Evolutionary conservation across 2,329 filamentous ascomycete species (phyloP), one percentile per base, ranked within the genome.

Genomic region (Penicillium sp.): DNA sequence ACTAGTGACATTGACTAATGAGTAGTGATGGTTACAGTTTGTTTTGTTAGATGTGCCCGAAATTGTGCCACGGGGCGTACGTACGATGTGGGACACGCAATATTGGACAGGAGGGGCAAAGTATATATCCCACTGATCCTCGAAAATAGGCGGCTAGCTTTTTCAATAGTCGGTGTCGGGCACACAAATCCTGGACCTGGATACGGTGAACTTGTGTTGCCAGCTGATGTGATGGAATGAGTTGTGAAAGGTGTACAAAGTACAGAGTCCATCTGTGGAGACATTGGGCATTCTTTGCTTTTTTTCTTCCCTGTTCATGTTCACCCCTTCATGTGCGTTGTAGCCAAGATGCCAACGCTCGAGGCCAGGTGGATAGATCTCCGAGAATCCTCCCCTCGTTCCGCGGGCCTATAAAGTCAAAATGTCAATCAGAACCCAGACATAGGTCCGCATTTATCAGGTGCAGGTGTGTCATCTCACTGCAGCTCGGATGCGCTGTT

Each of bases 381-480:
- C 23, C 53, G 26, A 44, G 33, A 45, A 57, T 35, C 31, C 50
- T 45, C 49, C 42, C 51, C 50, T 53, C 50, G 31, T 48, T 39
- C 27, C 44, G 26, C 44, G 50, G 29, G 31, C 29, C 44, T 42
- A 50, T 43, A 42, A 44, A 49, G 45, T 50, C 19, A 50, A 49
- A 43, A 33, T 44, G 19, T 44, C 53, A 35, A 59, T 50, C 35
- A 55, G 44, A 27, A 39, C 27, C 45, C 50, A 47, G 55, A 50
- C 43, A 49, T 52, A 47, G 31, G 46, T 46, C 46, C 21, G 51
- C 35, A 37, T 43, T 31, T 50, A 50, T 45, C 35, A 53, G 46
- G 44, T 21, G 48, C 29, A 42, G n/a, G 26, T 62, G 63, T 64
- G 55, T 48, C 58, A 63, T 62, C 64, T 66, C 54, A 65, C 62